Base-by-base conservation (phyloP, 129 eudicot species). In the Arctium minus region DNA sequence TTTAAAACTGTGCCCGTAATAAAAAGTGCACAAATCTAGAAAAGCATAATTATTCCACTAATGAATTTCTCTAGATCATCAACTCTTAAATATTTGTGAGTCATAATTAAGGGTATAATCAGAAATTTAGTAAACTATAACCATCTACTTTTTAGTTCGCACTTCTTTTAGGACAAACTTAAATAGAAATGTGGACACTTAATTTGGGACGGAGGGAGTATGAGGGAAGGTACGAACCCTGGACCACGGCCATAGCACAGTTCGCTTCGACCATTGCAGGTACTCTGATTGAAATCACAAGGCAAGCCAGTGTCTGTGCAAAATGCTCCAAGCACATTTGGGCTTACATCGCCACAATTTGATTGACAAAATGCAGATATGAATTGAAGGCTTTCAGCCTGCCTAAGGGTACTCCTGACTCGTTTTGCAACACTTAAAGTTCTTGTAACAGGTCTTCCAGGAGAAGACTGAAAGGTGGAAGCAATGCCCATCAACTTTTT, bases 311-410 rank as follows among this genome's bases (percentile, higher is more conserved):
- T 89, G 78, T 89, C 93, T 60, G 46, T 77, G 77, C 93, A 89
- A 70, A 89, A 89, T 31, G 93, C 89, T 73, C 93, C 93, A 65
- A 89, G 89, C 79, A 89, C 93, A 85, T 89, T 89, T 12, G 93
- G 93, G 76, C 91, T 89, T 39, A 89, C 93, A 78, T 89, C 93
- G 3, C 93, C 93, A 70, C 88, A 85, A 71, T 89, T 89, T 80
- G 93, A 85, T 81, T 89, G 93, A 78, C 93, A 89, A 74, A 89
- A 89, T 62, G 93, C 93, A 42, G 91, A 77, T 10, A 89, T 75
- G 18, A 89, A 89, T 85, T 73, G 86, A 32, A 91, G 89, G 76
- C 72, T 80, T 68, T 85, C 89, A 53, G 85, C 87, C 64, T 80
- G 79, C 84, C 91, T 76, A 73, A 85, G 64, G 65, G 80, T 74